phyloP scores from a whole-genome alignment of 2,329 filamentous ascomycete genomes.

The Xylaria sp. region DNA sequence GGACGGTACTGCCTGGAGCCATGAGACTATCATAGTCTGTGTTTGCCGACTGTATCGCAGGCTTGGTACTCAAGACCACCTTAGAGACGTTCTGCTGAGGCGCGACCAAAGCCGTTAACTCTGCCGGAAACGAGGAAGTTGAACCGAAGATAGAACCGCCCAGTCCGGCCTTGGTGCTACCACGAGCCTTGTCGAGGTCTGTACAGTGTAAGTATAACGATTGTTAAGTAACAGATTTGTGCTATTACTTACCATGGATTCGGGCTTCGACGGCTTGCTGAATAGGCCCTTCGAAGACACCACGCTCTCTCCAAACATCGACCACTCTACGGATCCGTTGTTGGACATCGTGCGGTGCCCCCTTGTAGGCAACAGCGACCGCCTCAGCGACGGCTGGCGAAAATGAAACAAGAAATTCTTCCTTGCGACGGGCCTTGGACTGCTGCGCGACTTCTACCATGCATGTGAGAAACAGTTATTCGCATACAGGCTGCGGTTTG shows the following conservation, averaged over 20 bases:
- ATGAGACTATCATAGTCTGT: conserved; percentile 86
- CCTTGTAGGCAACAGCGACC: conserved; percentile 89
- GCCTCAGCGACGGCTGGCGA: conserved; percentile 92
- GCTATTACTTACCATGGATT: conserved; percentile 73
- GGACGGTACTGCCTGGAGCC: conserved; percentile 73
- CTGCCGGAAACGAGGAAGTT: conserved; percentile 72
- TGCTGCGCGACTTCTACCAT: conserved; percentile 89
- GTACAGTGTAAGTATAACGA: conserved; percentile 30
- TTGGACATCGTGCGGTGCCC: conserved; percentile 85
- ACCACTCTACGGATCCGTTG: conserved; percentile 87
- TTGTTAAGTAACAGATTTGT: background rate
- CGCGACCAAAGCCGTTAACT: conserved; percentile 79
- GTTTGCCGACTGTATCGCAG: conserved; percentile 75
- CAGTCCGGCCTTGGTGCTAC: conserved; percentile 62
- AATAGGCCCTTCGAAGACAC: conserved; percentile 84
- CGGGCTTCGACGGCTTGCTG: conserved; percentile 83
- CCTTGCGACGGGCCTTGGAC: conserved; percentile 89
- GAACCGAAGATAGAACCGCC: conserved; percentile 74
- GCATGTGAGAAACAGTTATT: conserved; percentile 28
- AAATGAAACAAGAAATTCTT: conserved; percentile 92
- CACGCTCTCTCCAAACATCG: conserved; percentile 90
- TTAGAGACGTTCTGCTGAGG: conserved; percentile 80
- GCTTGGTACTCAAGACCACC: conserved; percentile 73
- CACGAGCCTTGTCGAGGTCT: conserved; percentile 72
- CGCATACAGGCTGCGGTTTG: conserved; percentile 3